Conservation (phyloP, 805 yeast genomes). For the Candida rishiriensis region DNA sequence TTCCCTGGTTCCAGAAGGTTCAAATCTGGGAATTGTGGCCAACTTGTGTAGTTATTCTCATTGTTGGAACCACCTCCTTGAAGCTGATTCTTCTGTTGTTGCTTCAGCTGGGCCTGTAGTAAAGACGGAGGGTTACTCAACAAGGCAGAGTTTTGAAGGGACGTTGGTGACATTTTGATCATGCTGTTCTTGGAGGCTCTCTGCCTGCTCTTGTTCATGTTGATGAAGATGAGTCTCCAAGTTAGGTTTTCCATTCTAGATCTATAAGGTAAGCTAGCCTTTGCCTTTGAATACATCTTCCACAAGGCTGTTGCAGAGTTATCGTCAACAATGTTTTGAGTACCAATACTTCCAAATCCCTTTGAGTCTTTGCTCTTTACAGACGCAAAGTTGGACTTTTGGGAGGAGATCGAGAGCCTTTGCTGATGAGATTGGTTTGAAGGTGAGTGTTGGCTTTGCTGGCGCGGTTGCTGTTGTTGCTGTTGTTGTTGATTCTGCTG, state of each 20-base stretch:
- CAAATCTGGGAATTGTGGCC: conserved; percentile 34
- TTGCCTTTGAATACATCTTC: conserved; percentile 79
- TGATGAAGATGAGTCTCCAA: conserved; percentile 80
- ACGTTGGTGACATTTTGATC: background rate
- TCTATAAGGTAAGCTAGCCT: conserved; percentile 67
- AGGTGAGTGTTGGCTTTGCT: background rate
- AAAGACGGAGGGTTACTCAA: background rate
- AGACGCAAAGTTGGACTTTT: background rate
- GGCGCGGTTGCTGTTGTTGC: background rate
- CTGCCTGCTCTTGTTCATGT: conserved; percentile 16
- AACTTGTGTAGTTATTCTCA: conserved; percentile 21
- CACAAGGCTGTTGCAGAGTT: conserved; percentile 55
- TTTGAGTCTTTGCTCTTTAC: background rate
- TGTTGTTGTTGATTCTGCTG: background rate
- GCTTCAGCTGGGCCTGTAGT: conserved; percentile 2
- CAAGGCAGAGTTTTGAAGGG: background rate
- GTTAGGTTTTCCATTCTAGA: conserved; percentile 79
- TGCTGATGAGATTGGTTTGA: background rate
- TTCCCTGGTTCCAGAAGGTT: conserved; percentile 14
- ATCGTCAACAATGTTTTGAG: conserved; percentile 26
- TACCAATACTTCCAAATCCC: background rate
- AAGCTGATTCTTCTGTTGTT: background rate
- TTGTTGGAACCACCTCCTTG: conserved; percentile 1
- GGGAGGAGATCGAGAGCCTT: background rate
- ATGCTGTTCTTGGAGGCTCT: conserved; percentile 1